Conservation (phyloP, 306 rosid species). For the Cicer cuneatum region DNA sequence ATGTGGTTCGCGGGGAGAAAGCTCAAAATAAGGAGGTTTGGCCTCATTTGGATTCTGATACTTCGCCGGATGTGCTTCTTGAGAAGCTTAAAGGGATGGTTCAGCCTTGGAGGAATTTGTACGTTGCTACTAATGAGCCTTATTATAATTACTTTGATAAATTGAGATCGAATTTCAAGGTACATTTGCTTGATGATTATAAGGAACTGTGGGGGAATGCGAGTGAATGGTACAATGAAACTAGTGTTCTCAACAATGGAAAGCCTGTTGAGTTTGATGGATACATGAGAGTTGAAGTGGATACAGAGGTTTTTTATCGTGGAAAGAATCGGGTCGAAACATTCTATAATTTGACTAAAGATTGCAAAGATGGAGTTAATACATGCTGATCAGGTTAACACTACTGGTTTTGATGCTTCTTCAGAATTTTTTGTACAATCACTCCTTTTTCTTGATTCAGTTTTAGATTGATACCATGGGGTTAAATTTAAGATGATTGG, state of each 20-base stretch:
- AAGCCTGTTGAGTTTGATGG: conserved; percentile 94
- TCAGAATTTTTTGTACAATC: conserved; percentile 43
- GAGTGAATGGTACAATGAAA: conserved; percentile 96
- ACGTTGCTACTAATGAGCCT: conserved; percentile 89
- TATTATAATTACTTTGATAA: conserved; percentile 94
- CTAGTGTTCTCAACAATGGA: conserved; percentile 68
- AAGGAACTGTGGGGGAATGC: conserved; percentile 85
- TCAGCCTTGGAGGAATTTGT: conserved; percentile 88
- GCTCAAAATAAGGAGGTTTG: conserved; percentile 87
- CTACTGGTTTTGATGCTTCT: conserved; percentile 39
- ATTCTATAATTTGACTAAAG: conserved; percentile 83
- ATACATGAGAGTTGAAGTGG: conserved; percentile 98
- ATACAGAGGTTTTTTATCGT: conserved; percentile 92
- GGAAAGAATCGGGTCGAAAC: conserved; percentile 90
- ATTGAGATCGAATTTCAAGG: conserved; percentile 83
- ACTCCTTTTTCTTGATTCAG: conserved; percentile 38
- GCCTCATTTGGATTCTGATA: conserved; percentile 90
- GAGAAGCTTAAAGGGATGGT: conserved; percentile 79
- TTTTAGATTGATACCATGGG: conserved; percentile 50
- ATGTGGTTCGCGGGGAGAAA: conserved; percentile 93
- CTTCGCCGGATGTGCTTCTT: conserved; percentile 75
- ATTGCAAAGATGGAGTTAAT: conserved; percentile 96
- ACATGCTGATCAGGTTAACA: conserved; percentile 74
- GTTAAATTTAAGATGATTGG: conserved; percentile 49
- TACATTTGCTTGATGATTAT: conserved; percentile 93